Conservation (phyloP, 108 stramenopile species). For the Mayamaea pseudoterrestris region DNA sequence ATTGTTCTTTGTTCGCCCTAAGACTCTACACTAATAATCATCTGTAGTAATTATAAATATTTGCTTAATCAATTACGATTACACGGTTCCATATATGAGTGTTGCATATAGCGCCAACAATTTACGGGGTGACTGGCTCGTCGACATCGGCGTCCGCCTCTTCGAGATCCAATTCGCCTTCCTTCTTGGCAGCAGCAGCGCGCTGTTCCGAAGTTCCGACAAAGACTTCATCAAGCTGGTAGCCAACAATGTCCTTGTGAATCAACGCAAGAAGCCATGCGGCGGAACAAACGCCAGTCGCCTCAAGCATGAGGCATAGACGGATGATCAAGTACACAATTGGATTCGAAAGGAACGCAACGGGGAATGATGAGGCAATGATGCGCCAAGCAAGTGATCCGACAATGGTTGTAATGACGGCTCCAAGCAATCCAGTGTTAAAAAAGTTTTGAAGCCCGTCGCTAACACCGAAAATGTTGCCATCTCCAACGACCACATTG, state of each 20-base stretch:
- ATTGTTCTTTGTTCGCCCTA: too few species aligned
- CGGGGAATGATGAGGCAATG: conserved; percentile 41
- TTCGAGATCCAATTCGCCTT: not conserved
- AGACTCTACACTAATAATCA: too few species aligned
- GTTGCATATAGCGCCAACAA: too few species aligned
- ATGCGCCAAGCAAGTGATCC: conserved; percentile 50
- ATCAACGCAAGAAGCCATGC: conserved; percentile 42
- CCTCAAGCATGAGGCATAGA: conserved; percentile 35
- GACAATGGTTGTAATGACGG: conserved; percentile 53
- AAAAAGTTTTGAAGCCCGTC: conserved; percentile 47
- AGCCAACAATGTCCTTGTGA: conserved; percentile 21
- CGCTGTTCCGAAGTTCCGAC: conserved; percentile 57
- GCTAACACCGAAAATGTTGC: conserved; percentile 41
- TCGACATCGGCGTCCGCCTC: too few species aligned
- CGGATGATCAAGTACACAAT: conserved; percentile 30
- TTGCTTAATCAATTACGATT: too few species aligned
- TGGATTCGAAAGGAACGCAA: conserved; percentile 42
- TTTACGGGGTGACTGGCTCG: too few species aligned
- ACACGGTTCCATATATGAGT: too few species aligned
- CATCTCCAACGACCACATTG: conserved; percentile 15
- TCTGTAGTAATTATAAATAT: too few species aligned
- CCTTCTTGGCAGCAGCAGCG: conserved; percentile 11
- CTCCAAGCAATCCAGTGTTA: conserved; percentile 56
- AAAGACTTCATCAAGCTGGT: conserved; percentile 43
- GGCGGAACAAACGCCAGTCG: conserved; percentile 31